Evolutionary conservation across 805 yeast species (phyloP), one percentile per base, ranked within the genome.

Genomic region (Kuraishia ogatae): DNA sequence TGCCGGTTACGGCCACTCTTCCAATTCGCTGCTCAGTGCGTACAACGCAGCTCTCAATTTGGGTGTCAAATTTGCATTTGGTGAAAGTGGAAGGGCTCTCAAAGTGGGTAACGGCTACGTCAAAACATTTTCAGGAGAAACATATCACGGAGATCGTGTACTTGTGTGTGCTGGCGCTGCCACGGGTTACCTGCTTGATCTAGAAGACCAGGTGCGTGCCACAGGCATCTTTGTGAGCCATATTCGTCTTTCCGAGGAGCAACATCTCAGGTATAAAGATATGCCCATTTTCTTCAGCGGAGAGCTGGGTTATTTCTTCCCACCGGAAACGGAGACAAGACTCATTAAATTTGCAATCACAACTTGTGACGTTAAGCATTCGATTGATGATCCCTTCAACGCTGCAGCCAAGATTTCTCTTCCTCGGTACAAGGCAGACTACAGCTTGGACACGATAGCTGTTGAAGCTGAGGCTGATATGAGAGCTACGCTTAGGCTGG

Each of bases 231-330:
- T 69, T 56, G 70, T 71, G 1, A 60, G 71, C 2, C 79, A 75
- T 56, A 64, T 76, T 2, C 65, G 69, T 50, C 58, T 76, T 19
- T 65, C 69, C 0, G 64, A 64, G 7, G 61, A 62, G 39, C 79
- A 76, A 56, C 74, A 60, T 56, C 62, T 62, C 24, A 63, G 61
- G 26, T 74, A 65, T 54, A 69, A 69, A 57, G 57, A 63, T 51
- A 66, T 76, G 19, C 81, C 81, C 1, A 66, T 76, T 10, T 71
- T 77, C 24, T 75, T 75, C 62, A 69, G 74, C 56, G 64, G 76
- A 0, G 75, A 72, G 48, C 52, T 60, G 54, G 80, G 81, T 0
- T 77, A 75, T 55, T 75, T 73, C 61, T 77, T 77, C 64, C 79
- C 80, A 3, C 81, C 81, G 13, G 80, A 76, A 58, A 59, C 64